Base-by-base conservation (phyloP, 768 basidiomycete genomes). In the Mycena chlorophos region DNA sequence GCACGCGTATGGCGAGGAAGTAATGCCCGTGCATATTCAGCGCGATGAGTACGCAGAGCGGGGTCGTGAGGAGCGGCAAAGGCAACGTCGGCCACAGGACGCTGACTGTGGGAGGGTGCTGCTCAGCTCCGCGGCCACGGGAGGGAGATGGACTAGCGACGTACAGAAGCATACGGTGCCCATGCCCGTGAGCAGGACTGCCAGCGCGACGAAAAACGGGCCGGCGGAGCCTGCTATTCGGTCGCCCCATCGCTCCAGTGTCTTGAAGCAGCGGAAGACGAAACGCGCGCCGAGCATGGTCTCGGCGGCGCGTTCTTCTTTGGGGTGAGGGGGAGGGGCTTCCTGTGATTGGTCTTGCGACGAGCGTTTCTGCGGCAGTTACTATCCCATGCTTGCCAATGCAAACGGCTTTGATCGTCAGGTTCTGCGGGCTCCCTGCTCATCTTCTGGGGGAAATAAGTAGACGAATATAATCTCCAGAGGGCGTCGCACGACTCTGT, bases 191-290 rank as follows among this genome's bases (percentile, higher is more conserved):
- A 98, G 78, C 5, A 85, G 64, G 52, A 87, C 76, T 3, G 93
- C 95, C n/a, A 96, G 74, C 1, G 73, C 80, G 34, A 98, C 84
- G 68, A 98, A 98, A 65, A 88, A 83, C 0, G 94, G 96, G 0
- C 96, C 96, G 26, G 91, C 94, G 50, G 90, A 88, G 51, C 94
- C 93, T 0, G 93, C 96, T 37, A 96, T 64, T 61, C 80, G 75
- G 69, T 97, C 92, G 4, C 82, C 95, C 47, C 75, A 70, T 51
- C 84, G 74, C 73, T 98, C 94, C 13, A 96, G 68, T 13, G 74
- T 65, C 64, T 77, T 79, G 67, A 81, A 81, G 68, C 81, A 83
- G 37, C 75, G 72, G 58, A 82, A 81, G 10, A 83, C 80, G 28
- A 68, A 63, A 49, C 73, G 67, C 3, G 79, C 75, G 61, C 78